Evolutionary conservation across 192 early-diverging fungal species (phyloP), one percentile per base, ranked within the genome.

Genomic region (Entomortierella beljakovae): DNA sequence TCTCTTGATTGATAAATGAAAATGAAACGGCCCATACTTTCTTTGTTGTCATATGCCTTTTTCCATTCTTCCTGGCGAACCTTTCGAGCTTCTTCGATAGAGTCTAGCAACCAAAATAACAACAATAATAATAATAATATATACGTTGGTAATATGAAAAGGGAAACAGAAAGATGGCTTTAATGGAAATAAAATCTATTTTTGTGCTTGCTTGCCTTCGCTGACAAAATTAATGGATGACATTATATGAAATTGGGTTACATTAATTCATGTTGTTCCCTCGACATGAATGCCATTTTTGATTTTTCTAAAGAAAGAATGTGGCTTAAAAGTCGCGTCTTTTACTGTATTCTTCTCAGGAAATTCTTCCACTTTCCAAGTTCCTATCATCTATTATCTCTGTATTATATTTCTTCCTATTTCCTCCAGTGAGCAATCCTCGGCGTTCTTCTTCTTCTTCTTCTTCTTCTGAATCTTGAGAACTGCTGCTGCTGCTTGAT

Each of bases 51-150:
- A 52, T 68, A 68, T 29, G 74, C 82, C 63, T 83, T 77, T 2
- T 83, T 62, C 82, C 82, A 83, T 58, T 76, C 82, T 40, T 80
- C 72, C 38, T 71, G 43, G 9, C 82, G 67, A 29, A 52, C 67
- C 38, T 68, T 61, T n/a, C 64, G 57, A 1, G 82, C 77, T 50
- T 83, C 82, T n/a, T 83, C 71, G 48, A 65, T 55, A 20, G 51
- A n/a, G 20, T 65, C 63, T 65, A 43, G 10, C 49, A 18, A 35
- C 32, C 40, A 28, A 34, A 10, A 43, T 59, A 7, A 6, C 29
- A 50, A n/a, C n/a, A n/a, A n/a, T n/a, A n/a, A n/a, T n/a, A n/a
- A n/a, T n/a, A n/a, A n/a, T n/a, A n/a, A n/a, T n/a, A n/a, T n/a
- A n/a, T n/a, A n/a, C 8, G 50, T n/a, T 7, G 16, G 50, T 7